Evolutionary conservation across 169 alveolate genomes (phyloP).

Genomic region (Eimeria sp.): DNA sequence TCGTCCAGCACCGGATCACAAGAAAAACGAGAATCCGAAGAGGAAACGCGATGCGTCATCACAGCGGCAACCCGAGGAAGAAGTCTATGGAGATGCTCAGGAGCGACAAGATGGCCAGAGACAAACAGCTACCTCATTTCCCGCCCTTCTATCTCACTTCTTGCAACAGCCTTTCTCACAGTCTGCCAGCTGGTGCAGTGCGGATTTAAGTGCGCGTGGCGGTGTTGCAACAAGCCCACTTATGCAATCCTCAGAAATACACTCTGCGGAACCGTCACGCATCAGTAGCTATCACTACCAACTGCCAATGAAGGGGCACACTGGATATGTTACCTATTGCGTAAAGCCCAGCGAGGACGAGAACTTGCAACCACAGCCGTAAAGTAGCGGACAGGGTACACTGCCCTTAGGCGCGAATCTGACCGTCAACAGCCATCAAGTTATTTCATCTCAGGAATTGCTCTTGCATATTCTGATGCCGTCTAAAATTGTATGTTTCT

Average conservation of each 20-base stretch:
- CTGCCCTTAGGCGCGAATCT: background rate
- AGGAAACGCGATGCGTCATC: conserved; percentile 2
- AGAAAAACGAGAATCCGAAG: background rate
- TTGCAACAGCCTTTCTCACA: conserved; percentile 47
- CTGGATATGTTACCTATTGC: conserved; percentile 80
- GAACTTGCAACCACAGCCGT: conserved; percentile 45
- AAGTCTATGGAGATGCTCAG: background rate
- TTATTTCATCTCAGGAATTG: background rate
- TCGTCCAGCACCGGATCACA: conserved; percentile 15
- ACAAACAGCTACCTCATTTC: conserved; percentile 35
- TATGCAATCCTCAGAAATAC: background rate
- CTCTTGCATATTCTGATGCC: background rate
- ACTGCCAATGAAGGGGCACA: conserved; percentile 83
- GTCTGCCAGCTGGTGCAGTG: conserved; percentile 11
- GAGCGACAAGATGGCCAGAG: conserved; percentile 29
- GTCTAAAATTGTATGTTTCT: background rate
- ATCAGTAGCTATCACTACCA: conserved; percentile 75
- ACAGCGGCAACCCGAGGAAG: background rate
- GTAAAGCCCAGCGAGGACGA: conserved; percentile 72
- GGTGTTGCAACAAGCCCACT: background rate
- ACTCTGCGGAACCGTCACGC: background rate
- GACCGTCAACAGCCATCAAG: background rate
- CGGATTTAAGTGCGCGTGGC: background rate
- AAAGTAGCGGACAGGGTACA: background rate
- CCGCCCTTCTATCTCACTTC: conserved; percentile 51